Conservation (phyloP, 345 rosid species). For the Pistacia vera region DNA sequence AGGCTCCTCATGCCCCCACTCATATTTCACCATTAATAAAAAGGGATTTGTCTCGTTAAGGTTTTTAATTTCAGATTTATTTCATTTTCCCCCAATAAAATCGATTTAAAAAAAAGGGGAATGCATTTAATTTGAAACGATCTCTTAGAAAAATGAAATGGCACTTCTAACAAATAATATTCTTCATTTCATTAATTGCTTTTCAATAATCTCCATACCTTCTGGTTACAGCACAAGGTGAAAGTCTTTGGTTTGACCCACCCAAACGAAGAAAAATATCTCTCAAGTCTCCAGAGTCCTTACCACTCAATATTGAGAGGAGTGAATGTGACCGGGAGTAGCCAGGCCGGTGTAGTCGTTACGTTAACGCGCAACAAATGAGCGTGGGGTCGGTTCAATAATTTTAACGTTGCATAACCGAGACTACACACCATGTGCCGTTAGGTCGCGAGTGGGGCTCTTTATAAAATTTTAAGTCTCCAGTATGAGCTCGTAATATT, state of each 20-base stretch:
- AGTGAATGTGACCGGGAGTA: not conserved
- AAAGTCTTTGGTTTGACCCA: constrained; percentile 15
- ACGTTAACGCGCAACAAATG: constrained; percentile 43
- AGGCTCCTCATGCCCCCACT: too few species aligned
- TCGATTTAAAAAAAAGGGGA: too few species aligned
- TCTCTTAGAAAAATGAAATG: too few species aligned
- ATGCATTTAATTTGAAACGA: too few species aligned
- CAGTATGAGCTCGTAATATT: rapidly evolving
- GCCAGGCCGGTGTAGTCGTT: constrained; percentile 27
- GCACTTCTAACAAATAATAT: not conserved
- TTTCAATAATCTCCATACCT: not conserved
- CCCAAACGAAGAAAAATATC: not conserved
- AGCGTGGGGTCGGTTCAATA: constrained; percentile 34
- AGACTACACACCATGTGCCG: not conserved
- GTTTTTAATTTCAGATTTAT: too few species aligned
- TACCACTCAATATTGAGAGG: not conserved
- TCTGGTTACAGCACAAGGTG: not conserved
- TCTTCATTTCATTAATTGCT: not conserved
- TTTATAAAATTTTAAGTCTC: constrained; percentile 1
- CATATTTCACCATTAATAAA: too few species aligned
- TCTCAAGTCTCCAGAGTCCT: not conserved
- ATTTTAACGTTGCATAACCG: constrained; percentile 18
- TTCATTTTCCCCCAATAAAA: too few species aligned
- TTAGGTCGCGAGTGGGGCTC: constrained; percentile 21
- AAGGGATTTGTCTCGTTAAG: too few species aligned